phyloP scores from a whole-genome alignment of 2,329 filamentous ascomycete genomes.

The Fusarium mangiferae region DNA sequence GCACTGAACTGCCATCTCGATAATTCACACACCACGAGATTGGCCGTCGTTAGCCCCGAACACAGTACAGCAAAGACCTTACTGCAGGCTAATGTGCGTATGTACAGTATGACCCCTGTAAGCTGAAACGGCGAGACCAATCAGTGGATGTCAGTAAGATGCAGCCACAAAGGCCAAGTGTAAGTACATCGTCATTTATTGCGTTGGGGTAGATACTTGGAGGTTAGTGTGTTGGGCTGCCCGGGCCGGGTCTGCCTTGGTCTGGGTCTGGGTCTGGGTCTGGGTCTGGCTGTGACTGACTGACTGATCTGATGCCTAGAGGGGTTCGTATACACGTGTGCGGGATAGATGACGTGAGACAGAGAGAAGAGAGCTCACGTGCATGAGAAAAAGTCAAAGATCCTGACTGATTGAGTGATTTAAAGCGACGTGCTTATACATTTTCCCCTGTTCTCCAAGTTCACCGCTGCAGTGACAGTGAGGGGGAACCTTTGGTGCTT shows the following conservation, averaged over 20 bases:
- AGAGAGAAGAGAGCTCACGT: slow-evolving; percentile 1
- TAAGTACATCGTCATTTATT: not conserved
- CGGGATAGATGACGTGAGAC: slow-evolving; percentile 17
- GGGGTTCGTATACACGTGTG: not conserved
- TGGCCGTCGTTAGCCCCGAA: not conserved
- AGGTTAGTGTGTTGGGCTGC: not conserved
- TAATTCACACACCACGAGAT: not conserved
- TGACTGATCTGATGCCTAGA: not conserved
- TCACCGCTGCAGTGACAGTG: not conserved
- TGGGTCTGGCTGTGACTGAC: not conserved
- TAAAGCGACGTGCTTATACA: not conserved
- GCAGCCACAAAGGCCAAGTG: slow-evolving; percentile 11
- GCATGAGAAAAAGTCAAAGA: not conserved
- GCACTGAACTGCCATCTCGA: not conserved
- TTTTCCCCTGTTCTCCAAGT: not conserved
- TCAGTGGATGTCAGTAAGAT: not conserved
- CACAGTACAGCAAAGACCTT: not conserved
- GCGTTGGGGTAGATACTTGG: not conserved
- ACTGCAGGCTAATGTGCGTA: not conserved
- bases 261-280: not conserved
- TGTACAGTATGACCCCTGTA: slow-evolving; percentile 3
- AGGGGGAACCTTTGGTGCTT: slow-evolving; percentile 1
- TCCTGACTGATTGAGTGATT: slow-evolving; percentile 9
- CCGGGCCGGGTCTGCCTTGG: not conserved
- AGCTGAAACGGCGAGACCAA: slow-evolving; percentile 18